Percentiles rank a stretch among this genome's conserved stretches.
These are phyloP conservation scores for Phytophthora capsici DNA, from an alignment of 352 stramenopile genomes.

Conservation along the genomic window DNA sequence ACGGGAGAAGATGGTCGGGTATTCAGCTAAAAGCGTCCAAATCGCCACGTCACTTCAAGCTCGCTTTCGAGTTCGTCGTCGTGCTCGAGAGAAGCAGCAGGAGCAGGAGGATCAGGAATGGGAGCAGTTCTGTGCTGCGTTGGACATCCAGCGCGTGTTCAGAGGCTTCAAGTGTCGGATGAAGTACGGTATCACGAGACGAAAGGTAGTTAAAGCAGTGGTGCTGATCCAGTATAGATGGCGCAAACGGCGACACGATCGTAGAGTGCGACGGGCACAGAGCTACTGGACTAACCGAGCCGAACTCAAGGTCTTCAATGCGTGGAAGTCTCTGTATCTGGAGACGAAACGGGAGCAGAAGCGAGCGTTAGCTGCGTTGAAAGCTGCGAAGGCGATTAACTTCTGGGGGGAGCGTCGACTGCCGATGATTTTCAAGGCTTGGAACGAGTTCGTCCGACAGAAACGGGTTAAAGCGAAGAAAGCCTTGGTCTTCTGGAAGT, in stretches of 20 bases:
- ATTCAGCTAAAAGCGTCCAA: conserved; percentile 23
- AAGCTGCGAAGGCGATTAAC: conserved; percentile 57
- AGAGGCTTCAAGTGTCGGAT: conserved; percentile 51
- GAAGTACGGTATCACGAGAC: conserved; percentile 46
- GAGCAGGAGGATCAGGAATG: conserved; percentile 40
- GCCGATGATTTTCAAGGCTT: conserved; percentile 50
- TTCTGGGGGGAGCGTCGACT: conserved; percentile 74
- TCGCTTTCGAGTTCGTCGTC: conserved; percentile 43
- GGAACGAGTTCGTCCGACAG: conserved; percentile 44
- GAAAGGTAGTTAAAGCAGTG: conserved; percentile 42
- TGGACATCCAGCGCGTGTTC: conserved; percentile 69
- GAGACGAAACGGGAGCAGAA: conserved; percentile 32
- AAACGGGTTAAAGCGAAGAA: conserved; percentile 60
- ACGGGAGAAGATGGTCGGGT: conserved; percentile 38
- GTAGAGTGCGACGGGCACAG: conserved; percentile 53
- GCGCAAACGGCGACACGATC: conserved; percentile 53
- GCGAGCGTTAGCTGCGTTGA: conserved; percentile 26
- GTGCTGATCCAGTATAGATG: conserved; percentile 69
- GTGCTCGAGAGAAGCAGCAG: conserved; percentile 29
- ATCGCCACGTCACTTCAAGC: conserved; percentile 54
- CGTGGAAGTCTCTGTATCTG: conserved; percentile 49
- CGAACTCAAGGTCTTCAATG: conserved; percentile 56
- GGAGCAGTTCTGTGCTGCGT: conserved; percentile 53
- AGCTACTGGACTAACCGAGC: conserved; percentile 69
- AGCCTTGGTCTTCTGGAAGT: conserved; percentile 74